Evolutionary conservation across 441 rosid species (phyloP).

Genomic region (Erodium chrysanthum): DNA sequence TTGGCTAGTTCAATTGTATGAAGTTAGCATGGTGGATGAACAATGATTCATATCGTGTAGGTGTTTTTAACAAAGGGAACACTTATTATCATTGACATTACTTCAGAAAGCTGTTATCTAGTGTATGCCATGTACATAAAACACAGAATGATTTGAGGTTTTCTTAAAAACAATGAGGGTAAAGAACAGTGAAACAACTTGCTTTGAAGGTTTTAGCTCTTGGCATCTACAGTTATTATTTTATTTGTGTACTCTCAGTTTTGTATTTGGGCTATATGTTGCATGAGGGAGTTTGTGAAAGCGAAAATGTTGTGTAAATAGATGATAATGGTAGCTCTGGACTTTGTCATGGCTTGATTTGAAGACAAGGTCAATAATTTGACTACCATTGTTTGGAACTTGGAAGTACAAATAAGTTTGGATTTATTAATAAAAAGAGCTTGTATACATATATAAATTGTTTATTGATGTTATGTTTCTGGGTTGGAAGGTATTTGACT

Average conservation of each 20-base stretch:
- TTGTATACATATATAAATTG: too few relatives aligned
- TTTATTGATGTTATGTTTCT: too few relatives aligned
- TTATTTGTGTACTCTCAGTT: neutral
- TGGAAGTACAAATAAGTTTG: too few relatives aligned
- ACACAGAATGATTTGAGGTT: neutral
- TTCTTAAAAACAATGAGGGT: neutral
- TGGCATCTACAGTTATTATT: too few relatives aligned
- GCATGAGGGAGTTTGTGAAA: neutral
- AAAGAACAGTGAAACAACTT: neutral
- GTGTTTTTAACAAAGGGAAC: neutral
- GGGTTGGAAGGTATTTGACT: too few relatives aligned
- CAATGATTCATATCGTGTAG: neutral
- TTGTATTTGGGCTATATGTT: neutral
- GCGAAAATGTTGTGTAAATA: neutral
- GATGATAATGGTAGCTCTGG: too few relatives aligned
- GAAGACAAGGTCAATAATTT: too few relatives aligned
- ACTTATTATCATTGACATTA: neutral
- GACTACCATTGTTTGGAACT: too few relatives aligned
- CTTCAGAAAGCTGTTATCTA: constrained; percentile 1
- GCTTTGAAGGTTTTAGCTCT: neutral
- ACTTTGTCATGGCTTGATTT: too few relatives aligned
- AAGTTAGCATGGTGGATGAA: neutral
- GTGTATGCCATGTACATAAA: neutral
- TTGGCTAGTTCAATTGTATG: too few relatives aligned
- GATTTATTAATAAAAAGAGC: too few relatives aligned